phyloP scores from a whole-genome alignment of 139 green algal genomes.

The Ettlia oleoabundans region DNA sequence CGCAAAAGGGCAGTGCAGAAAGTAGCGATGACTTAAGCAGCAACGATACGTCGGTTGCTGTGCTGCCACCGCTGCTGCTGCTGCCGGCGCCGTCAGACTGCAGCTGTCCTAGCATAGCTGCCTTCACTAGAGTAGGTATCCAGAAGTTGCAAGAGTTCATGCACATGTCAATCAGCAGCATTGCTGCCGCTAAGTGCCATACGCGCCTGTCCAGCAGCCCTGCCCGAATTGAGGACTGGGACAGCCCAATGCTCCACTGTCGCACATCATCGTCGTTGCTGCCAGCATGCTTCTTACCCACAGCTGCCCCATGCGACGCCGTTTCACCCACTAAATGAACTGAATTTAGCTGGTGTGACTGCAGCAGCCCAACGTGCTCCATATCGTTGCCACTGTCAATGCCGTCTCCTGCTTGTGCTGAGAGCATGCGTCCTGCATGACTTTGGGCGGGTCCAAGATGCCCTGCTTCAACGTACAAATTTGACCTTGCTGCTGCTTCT shows the following conservation, averaged over 20 bases:
- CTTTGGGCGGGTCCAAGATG: no score
- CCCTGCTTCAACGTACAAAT: no score
- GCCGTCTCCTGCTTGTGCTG: background rate
- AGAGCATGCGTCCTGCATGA: no score
- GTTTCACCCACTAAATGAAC: background rate
- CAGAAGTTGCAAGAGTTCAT: slow-evolving; percentile 35
- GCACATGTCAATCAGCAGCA: slow-evolving; percentile 8
- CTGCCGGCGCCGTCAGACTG: background rate
- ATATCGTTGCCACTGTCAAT: background rate
- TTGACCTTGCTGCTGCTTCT: no score
- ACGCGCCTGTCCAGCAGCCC: slow-evolving; percentile 22
- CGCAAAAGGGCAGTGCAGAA: slow-evolving; percentile 34
- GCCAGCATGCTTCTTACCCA: no score
- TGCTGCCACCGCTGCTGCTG: background rate
- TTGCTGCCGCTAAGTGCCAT: slow-evolving; percentile 11
- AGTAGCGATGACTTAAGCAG: background rate
- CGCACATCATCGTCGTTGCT: no score
- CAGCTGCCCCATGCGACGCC: no score
- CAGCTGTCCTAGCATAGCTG: background rate
- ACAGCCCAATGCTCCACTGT: no score
- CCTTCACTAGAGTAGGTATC: background rate
- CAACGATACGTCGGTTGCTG: background rate
- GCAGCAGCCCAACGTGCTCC: background rate
- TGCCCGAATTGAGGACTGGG: no score
- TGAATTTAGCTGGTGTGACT: background rate